Percentiles rank a stretch among this genome's conserved stretches.
phyloP scores from a whole-genome alignment of 352 stramenopile species.

The Pythium aphanidermatum region DNA sequence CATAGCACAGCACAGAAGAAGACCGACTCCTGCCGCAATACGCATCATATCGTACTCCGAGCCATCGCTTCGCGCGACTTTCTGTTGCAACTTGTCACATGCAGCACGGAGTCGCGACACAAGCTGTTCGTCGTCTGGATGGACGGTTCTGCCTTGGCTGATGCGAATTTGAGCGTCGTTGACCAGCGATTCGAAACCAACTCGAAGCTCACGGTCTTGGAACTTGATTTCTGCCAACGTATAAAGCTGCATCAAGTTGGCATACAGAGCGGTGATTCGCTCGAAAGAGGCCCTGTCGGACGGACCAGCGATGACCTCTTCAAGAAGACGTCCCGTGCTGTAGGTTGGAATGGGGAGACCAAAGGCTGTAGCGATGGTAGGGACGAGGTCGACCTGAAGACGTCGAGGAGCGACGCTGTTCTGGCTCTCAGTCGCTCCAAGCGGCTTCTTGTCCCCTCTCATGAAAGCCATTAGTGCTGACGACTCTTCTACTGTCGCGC shows the following conservation, averaged over 20 bases:
- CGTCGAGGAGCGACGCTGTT: constrained; percentile 18
- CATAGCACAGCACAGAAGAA: constrained; percentile 30
- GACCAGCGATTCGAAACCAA: constrained; percentile 21
- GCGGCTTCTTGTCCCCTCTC: constrained; percentile 29
- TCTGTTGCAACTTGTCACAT: constrained; percentile 42
- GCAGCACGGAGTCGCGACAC: constrained; percentile 22
- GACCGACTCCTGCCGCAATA: constrained; percentile 29
- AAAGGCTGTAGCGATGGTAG: constrained; percentile 68
- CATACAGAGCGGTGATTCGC: constrained; percentile 27
- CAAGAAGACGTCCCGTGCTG: constrained; percentile 61
- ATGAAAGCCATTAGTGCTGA: constrained; percentile 81
- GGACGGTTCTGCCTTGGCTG: too few relatives aligned
- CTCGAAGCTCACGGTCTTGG: constrained; percentile 15
- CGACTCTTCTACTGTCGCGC: constrained; percentile 76
- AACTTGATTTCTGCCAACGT: constrained; percentile 46
- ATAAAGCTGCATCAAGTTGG: constrained; percentile 60
- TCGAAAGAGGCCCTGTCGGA: too few relatives aligned
- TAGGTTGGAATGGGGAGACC: constrained; percentile 56
- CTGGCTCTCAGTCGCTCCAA: not conserved
- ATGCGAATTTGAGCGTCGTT: not conserved
- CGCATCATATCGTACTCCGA: constrained; percentile 59
- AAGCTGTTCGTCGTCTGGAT: constrained; percentile 2
- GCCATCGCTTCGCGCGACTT: constrained; percentile 54
- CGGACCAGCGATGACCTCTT: constrained; percentile 30
- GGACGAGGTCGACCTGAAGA: constrained; percentile 73